Evolutionary conservation across 2,329 filamentous ascomycete genomes (phyloP).

Genomic region (Nemania sp.): DNA sequence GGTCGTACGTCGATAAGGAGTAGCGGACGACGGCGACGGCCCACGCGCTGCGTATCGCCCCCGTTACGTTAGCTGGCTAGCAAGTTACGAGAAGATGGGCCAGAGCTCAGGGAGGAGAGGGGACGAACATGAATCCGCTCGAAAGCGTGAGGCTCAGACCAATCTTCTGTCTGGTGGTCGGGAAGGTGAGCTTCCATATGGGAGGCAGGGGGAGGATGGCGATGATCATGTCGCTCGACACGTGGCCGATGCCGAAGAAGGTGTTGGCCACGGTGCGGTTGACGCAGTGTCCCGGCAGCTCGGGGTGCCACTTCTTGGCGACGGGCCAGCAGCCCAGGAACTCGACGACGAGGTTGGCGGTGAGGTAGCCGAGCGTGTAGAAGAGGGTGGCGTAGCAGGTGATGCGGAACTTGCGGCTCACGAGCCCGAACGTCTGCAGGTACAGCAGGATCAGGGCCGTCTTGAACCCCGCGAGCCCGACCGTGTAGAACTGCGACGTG

Average conservation of each 20-base stretch:
- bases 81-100: too few species aligned
- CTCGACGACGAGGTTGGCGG: constrained; percentile 56
- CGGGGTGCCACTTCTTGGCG: constrained; percentile 35
- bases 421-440: constrained; percentile 37
- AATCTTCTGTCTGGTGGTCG: constrained; percentile 36
- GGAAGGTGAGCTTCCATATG: constrained; percentile 38
- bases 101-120: too few species aligned
- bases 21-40: constrained; percentile 38
- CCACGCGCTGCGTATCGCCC: constrained; percentile 33
- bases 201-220: constrained; percentile 37
- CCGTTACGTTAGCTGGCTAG: too few species aligned
- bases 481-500: constrained; percentile 39
- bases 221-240: constrained; percentile 41
- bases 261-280: constrained; percentile 37
- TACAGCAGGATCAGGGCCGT: constrained; percentile 38
- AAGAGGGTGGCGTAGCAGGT: constrained; percentile 38
- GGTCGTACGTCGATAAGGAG: constrained; percentile 39
- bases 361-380: constrained; percentile 60
- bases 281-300: constrained; percentile 36
- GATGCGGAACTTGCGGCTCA: constrained; percentile 36
- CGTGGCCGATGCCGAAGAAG: constrained; percentile 38
- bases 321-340: constrained; percentile 40
- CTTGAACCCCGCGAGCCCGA: constrained; percentile 40
- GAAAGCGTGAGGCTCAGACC: constrained; percentile 38
- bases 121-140: constrained; percentile 37